phyloP scores from a whole-genome alignment of 352 stramenopile species.

The Elongisporangium prolatum region DNA sequence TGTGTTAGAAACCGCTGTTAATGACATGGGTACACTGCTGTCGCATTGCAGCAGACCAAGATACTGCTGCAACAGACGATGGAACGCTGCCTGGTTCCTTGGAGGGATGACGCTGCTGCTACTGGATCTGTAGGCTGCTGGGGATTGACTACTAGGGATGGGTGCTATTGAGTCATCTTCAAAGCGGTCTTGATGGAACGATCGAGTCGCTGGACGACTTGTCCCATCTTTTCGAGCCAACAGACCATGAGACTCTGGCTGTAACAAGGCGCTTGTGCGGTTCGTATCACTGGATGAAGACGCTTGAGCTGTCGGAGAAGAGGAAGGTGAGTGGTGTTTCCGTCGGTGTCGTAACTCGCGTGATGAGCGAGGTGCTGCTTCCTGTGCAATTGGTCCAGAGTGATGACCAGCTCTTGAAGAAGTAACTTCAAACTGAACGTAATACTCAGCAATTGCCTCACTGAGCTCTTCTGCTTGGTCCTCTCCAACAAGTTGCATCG shows the following conservation, averaged over 20 bases:
- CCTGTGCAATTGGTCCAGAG: neutral
- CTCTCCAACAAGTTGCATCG: neutral
- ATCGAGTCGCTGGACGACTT: neutral
- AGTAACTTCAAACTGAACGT: neutral
- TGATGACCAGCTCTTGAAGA: neutral
- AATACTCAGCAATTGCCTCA: neutral
- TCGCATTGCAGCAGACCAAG: slow-evolving; percentile 34
- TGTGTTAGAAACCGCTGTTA: neutral
- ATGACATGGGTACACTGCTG: neutral
- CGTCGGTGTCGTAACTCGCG: neutral
- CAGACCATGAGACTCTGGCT: neutral
- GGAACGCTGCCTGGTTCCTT: slow-evolving; percentile 20
- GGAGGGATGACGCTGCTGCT: neutral
- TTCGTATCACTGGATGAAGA: neutral
- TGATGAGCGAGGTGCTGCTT: neutral
- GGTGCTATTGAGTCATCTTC: neutral
- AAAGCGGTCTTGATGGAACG: neutral
- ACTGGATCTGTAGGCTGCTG: neutral
- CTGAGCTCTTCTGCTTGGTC: neutral
- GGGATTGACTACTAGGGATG: neutral
- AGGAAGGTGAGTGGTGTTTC: neutral
- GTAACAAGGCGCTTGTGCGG: neutral
- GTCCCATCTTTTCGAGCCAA: too few relatives aligned
- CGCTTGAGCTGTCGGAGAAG: neutral
- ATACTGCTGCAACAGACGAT: slow-evolving; percentile 36